Evolutionary conservation across 306 rosid genomes (phyloP), one percentile per base, ranked within the genome.

Genomic region (Cercis canadensis): DNA sequence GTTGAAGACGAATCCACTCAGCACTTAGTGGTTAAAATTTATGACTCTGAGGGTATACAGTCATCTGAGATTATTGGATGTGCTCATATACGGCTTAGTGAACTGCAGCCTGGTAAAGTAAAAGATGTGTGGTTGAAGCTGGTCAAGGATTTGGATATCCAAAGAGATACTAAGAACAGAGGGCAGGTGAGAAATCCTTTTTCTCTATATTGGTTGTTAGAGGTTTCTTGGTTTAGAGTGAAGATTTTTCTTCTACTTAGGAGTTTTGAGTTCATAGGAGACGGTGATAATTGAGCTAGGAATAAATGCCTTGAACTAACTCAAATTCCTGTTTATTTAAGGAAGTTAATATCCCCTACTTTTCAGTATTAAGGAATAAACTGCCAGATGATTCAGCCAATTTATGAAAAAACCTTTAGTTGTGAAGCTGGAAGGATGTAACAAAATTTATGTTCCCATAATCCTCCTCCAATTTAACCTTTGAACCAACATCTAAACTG

Each of bases 41-140:
- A 65, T 74, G 99, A 95, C 62, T 63, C 84, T 49, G 99, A 95
- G 78, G 92, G 97, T 4, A 16, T 95, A 75, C 92, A 86, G 87
- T 31, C 87, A 5, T 81, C 99, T 45, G 99, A 95, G 69, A 81
- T 86, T 56, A 58, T 95, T 53, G 97, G 97, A 12, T 86, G 88
- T 76, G 86, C 99, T 65, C 78, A 73, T 2, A 43, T 91, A 21
- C 75, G 17, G 67, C 85, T 95, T 65, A 82, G 62, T 10, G 90
- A 95, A 71, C 99, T 95, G 84, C 70, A 86, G 82, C 97, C 96
- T 21, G 97, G 99, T 74, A 91, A 87, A 85, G 96, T 95, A 54
- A 89, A 86, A 83, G 99, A 89, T 69, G 85, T 89, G 72, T 91
- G 99, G 99, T 86, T 95, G 92, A 95, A 87, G 85, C 88, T 95